Evolutionary conservation across 2,329 filamentous ascomycete species (phyloP).

Genomic region (Sclerotinia trifoliorum): DNA sequence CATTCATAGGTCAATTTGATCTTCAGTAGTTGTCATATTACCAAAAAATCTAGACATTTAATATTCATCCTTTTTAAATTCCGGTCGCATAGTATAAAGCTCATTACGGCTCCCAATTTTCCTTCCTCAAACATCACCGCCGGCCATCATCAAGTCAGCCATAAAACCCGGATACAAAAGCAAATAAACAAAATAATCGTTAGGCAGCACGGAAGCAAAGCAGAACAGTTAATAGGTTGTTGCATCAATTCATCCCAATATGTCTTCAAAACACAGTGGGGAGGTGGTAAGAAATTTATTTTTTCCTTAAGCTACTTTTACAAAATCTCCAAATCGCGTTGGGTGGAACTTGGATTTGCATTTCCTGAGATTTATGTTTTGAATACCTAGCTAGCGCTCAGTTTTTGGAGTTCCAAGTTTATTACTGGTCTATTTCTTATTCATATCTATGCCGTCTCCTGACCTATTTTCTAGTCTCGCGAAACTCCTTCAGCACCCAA

Average conservation of each 20-base stretch:
- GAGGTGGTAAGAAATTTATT: not conserved
- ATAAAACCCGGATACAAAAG: not conserved
- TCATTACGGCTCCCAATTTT: not conserved
- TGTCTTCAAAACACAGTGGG: not conserved
- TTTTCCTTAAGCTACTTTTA: not conserved
- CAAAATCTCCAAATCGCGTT: not conserved
- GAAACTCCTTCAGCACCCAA: not conserved
- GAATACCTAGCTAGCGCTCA: accelerated
- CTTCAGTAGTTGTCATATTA: no score
- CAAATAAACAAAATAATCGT: not conserved
- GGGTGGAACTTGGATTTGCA: no score
- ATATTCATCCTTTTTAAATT: not conserved
- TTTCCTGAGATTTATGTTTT: not conserved
- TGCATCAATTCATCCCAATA: not conserved
- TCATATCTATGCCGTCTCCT: not conserved
- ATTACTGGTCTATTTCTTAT: not conserved
- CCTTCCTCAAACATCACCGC: not conserved
- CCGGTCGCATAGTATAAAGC: not conserved
- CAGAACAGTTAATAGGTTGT: not conserved
- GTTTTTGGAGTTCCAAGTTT: not conserved
- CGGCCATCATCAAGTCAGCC: not conserved
- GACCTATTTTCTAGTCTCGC: not conserved
- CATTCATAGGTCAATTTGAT: not conserved
- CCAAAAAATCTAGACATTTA: not conserved
- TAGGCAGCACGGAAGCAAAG: not conserved